Percentiles rank a stretch among this genome's conserved stretches.
Evolutionary conservation across 306 rosid genomes (phyloP).

Genomic region (Leucaena leucocephala): DNA sequence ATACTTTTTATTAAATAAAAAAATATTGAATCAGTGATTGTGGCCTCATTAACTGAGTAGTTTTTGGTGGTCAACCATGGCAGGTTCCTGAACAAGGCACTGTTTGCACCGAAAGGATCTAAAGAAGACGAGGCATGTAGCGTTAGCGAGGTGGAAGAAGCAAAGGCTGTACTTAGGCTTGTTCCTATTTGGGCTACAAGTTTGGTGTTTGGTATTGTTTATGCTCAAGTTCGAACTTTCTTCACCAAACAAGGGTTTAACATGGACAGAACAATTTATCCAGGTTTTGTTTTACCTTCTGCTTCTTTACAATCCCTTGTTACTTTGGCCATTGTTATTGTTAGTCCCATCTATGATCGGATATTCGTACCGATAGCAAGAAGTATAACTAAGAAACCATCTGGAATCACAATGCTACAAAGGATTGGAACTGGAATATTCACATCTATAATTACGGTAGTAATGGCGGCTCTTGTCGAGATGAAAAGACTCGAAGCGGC

Average conservation of each 20-base stretch:
- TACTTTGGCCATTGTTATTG: conserved; percentile 38
- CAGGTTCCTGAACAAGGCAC: background rate
- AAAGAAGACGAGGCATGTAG: conserved; percentile 29
- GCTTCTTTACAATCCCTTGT: conserved; percentile 65
- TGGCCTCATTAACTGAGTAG: background rate
- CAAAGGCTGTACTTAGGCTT: conserved; percentile 51
- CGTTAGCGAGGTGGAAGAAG: conserved; percentile 47
- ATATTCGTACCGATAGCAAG: conserved; percentile 56
- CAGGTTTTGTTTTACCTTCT: conserved; percentile 61
- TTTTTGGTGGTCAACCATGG: background rate
- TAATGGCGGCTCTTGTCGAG: conserved; percentile 63
- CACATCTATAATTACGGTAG: conserved; percentile 46
- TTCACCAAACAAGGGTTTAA: conserved; percentile 52
- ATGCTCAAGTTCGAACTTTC: conserved; percentile 46
- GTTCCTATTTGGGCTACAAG: conserved; percentile 49
- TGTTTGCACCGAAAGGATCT: background rate
- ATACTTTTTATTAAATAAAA: no score
- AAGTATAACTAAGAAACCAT: conserved; percentile 55
- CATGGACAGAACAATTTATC: conserved; percentile 50
- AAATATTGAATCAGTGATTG: background rate
- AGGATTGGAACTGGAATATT: conserved; percentile 36
- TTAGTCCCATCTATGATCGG: conserved; percentile 59
- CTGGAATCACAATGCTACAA: conserved; percentile 33
- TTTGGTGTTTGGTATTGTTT: conserved; percentile 31
- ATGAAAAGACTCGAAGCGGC: conserved; percentile 59